Base-by-base conservation (phyloP, 768 basidiomycete species). In the Panellus pusillus region DNA sequence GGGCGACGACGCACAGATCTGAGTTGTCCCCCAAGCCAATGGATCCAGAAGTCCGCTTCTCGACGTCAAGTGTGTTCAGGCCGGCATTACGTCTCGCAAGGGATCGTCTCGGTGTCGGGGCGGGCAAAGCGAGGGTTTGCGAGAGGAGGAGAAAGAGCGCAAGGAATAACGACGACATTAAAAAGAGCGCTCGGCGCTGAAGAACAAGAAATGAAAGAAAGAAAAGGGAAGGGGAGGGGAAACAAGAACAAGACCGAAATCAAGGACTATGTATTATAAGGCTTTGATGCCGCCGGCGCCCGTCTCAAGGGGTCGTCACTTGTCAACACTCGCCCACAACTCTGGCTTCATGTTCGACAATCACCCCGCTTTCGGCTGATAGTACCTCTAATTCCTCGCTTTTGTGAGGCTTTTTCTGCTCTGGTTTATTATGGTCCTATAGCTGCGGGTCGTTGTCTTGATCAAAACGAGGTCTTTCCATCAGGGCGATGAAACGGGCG, bases 11-110 rank as follows among this genome's bases (percentile, higher is more conserved):
- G n/a, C 37, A 58, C 57, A 61, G 38, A 29, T 61, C 62, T n/a
- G 50, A 47, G 52, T 59, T 57, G 47, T 63, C 60, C 14, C 74
- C 76, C 17, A 75, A 55, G 14, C 72, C 74, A 37, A 67, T 64
- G 3, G 67, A 57, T 14, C 72, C 73, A 35, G 63, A 63, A 29
- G 66, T 67, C 54, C 68, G 60, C 53, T 57, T 63, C 43, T 39
- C 44, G 24, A 37, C 27, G 5, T 31, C 3, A 8, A 6, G 32
- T 38, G 39, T 29, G 54, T 47, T 51, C 36, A 37, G 40, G n/a
- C 41, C 40, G 17, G 38, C 47, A 56, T 56, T 56, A 57, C 58
- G 39, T 55, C 60, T 52, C 39, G 52, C 54, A 65, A 44, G 55
- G 47, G 59, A 61, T 54, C 54, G 62, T 58, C 61, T 61, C 45